Evolutionary conservation across 2,329 filamentous ascomycete species (phyloP), one percentile per base, ranked within the genome.

Genomic region (Pyricularia grisea): DNA sequence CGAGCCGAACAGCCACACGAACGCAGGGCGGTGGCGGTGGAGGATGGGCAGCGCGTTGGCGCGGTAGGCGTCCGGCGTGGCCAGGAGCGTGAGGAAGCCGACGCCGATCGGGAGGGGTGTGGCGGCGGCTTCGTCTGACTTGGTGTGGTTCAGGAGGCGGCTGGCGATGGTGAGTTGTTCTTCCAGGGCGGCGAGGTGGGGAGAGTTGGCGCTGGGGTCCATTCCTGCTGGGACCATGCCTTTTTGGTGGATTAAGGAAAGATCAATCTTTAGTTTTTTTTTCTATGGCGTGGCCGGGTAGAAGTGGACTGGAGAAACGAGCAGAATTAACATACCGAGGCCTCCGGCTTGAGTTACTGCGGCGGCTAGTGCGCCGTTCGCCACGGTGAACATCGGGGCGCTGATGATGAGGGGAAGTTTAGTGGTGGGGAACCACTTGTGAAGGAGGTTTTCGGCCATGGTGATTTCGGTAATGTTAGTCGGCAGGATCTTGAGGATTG

Each of bases 1-100:
- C 1, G 88, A 87, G 2, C 88, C 89, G 73, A 91, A 91, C 65
- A 92, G 82, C 89, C 89, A 92, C 10, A 89, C 80, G 0, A 87
- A 88, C 2, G 83, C 84, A 1, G 88, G 88, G 0, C 77, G 77
- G 75, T 88, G 83, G 70, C 80, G 78, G 28, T 74, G 74, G 23
- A 92, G 78, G 14, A 90, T 68, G 84, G 83, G 1, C 87, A 75
- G 1, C 80, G 79, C 23, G 69, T 76, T 70, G 30, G 73, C 70
- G 72, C 85, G 85, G 67, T 77, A 71, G 36, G 50, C 25, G 0
- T 70, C n/a, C 1, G 79, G 73, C 28, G 79, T 79, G 28, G 78
- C 75, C 67, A 83, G 77, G 69, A 86, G 86, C 64, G 87, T 84
- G 68, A 91, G 81, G 76, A 91, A 88, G 68, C 88, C 89, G 3